Evolutionary conservation across 192 early-diverging fungal genomes (phyloP), one percentile per base, ranked within the genome.

Genomic region (Gigaspora rosea): DNA sequence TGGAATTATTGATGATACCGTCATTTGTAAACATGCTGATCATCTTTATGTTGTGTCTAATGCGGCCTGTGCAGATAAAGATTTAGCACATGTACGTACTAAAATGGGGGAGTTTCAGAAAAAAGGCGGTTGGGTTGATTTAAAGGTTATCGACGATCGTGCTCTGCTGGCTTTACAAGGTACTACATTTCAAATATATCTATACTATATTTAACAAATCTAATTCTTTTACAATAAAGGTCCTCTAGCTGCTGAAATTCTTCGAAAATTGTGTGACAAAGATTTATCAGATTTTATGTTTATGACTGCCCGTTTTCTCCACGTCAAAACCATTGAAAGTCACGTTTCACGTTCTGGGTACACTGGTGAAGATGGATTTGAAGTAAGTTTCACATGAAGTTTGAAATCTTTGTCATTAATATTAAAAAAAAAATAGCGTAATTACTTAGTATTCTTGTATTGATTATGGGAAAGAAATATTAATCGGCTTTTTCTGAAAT

Each of bases 321-420:
- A 90, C 10, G 85, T 99, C 67, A 88, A 86, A 62, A 95, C 94
- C 58, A 86, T 94, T 58, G 87, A 86, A 1, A 91, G 91, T 78
- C 95, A 97, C 76, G 90, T 99, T 51, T 94, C 97, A 20, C 92
- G 97, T 35, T 97, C 94, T 36, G 97, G 97, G 13, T 99, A 99
- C 87, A 99, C 97, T 73, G 97, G 97, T 73, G 97, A 99, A 84
- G 97, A 99, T 85, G 97, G 97, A 13, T 98, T 99, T 80, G 97
- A 99, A 83, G 91, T 94, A 73, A 41, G 69, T 68, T 13, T 73
- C 12, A 73, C 22, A 70, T 50, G 41, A 6, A 7, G 7, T 41
- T 41, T 2, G 41, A 41, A 41, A 41, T 2, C 3, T 41, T n/a
- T 41, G 41, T 1, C 0, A 7, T 41, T 41, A 41, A 41, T 41